phyloP scores from a whole-genome alignment of 2,329 filamentous ascomycete species.

The Purpureocillium takamizusanense region DNA sequence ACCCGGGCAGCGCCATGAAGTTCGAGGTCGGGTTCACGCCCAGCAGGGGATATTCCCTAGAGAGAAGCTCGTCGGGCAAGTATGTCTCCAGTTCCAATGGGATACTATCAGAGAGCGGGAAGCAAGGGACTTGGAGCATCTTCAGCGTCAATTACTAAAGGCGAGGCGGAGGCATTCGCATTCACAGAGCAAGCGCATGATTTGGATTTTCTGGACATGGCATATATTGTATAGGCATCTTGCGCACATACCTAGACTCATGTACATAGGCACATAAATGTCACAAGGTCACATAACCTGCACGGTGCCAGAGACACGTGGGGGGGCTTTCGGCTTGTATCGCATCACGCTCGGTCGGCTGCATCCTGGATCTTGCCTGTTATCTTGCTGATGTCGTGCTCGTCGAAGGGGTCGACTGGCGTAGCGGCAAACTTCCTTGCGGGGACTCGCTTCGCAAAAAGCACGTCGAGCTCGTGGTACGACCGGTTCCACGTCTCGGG shows the following conservation, averaged over 20 bases:
- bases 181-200: too few species aligned
- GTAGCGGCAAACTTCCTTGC: constrained; percentile 18
- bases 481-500: constrained; percentile 42
- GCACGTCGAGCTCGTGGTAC: constrained; percentile 42
- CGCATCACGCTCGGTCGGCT: neutral
- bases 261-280: too few species aligned
- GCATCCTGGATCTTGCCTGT: neutral
- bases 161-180: neutral
- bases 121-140: constrained; percentile 1
- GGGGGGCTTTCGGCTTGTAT: too few species aligned
- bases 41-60: constrained; percentile 10
- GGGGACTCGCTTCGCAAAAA: constrained; percentile 33
- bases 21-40: constrained; percentile 11
- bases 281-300: too few species aligned
- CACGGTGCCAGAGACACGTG: too few species aligned
- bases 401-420: constrained; percentile 1
- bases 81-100: constrained; percentile 1
- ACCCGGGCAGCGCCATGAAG: constrained; percentile 4
- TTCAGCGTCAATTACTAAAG: constrained; percentile 6
- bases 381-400: constrained; percentile 1
- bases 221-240: too few species aligned
- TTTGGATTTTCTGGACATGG: too few species aligned
- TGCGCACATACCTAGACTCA: too few species aligned
- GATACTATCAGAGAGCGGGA: neutral
- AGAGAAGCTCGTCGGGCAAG: constrained; percentile 2